Percentiles rank a stretch among this genome's conserved stretches.
phyloP scores from a whole-genome alignment of 257 asterid genomes.

The Jaltomata sinuosa region DNA sequence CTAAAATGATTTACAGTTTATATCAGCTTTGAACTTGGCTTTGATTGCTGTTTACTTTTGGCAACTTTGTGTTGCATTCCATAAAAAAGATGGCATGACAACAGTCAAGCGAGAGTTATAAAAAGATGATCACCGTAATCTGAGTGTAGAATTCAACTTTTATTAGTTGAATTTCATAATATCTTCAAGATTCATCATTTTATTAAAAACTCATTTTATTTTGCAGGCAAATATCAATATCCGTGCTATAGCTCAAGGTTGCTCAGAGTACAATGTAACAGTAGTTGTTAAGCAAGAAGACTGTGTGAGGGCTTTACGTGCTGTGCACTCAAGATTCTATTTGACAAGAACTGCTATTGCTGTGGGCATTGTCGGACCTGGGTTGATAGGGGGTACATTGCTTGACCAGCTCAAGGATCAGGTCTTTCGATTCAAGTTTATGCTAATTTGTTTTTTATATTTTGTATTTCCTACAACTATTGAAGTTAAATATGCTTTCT shows the following conservation, averaged over 20 bases:
- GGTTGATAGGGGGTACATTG: slow-evolving; percentile 90
- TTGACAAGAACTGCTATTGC: slow-evolving; percentile 84
- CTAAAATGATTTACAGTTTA: neutral
- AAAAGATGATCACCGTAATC: neutral
- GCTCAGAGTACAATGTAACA: slow-evolving; percentile 90
- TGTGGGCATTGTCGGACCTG: slow-evolving; percentile 95
- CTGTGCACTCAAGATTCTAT: slow-evolving; percentile 96
- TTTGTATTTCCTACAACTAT: neutral
- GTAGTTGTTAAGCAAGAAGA: slow-evolving; percentile 89
- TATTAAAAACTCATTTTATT: neutral
- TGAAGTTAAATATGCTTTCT: neutral
- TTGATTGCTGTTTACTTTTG: neutral
- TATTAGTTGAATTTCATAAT: neutral
- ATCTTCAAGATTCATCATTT: neutral
- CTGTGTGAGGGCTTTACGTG: slow-evolving; percentile 84
- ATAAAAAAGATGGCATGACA: neutral
- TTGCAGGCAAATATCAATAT: slow-evolving; percentile 91
- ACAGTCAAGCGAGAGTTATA: neutral
- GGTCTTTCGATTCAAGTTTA: slow-evolving; percentile 28
- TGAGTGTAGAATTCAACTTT: neutral
- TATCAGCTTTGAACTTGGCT: neutral
- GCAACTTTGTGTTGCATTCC: neutral
- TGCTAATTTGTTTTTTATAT: neutral
- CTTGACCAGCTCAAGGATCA: slow-evolving; percentile 95
- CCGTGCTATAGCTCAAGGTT: slow-evolving; percentile 99